These are phyloP conservation scores for Chenopodium formosanum DNA, from an alignment of 148 eudicot genomes.

Conservation along the genomic window DNA sequence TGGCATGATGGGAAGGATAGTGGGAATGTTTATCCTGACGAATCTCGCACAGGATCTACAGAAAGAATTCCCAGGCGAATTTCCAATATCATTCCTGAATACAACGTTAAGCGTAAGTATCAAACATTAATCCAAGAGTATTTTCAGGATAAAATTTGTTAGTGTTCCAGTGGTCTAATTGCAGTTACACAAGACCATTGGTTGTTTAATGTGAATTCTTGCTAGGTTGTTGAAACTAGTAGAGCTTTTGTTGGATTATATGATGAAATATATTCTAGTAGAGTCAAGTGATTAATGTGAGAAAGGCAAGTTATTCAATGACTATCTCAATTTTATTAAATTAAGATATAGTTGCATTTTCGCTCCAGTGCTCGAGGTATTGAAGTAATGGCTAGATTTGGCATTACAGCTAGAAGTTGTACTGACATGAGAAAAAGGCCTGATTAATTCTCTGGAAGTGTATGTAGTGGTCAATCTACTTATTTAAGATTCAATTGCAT, in stretches of 20 bases:
- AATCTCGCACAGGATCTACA: slow-evolving; percentile 26
- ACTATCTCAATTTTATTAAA: not conserved
- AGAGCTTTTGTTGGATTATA: not conserved
- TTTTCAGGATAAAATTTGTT: not conserved
- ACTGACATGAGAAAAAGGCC: not conserved
- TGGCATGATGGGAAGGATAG: slow-evolving; percentile 60
- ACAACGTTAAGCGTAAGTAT: slow-evolving; percentile 62
- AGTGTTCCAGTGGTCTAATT: not conserved
- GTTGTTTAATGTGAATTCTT: not conserved
- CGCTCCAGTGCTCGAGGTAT: not conserved
- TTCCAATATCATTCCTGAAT: slow-evolving; percentile 65
- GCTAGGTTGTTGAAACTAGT: not conserved
- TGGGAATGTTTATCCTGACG: slow-evolving; percentile 30
- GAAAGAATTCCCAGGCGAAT: slow-evolving; percentile 60
- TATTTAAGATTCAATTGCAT: not conserved
- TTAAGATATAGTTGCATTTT: not conserved
- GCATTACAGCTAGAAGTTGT: not conserved
- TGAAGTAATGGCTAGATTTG: not conserved
- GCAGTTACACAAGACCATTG: not conserved
- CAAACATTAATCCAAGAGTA: not conserved
- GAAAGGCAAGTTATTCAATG: not conserved
- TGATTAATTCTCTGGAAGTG: not conserved
- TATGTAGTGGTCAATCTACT: not conserved
- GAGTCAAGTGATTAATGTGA: not conserved
- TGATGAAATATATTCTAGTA: not conserved